Conservation (phyloP, 2,329 filamentous ascomycete species). For the Aspergillus tamarii region DNA sequence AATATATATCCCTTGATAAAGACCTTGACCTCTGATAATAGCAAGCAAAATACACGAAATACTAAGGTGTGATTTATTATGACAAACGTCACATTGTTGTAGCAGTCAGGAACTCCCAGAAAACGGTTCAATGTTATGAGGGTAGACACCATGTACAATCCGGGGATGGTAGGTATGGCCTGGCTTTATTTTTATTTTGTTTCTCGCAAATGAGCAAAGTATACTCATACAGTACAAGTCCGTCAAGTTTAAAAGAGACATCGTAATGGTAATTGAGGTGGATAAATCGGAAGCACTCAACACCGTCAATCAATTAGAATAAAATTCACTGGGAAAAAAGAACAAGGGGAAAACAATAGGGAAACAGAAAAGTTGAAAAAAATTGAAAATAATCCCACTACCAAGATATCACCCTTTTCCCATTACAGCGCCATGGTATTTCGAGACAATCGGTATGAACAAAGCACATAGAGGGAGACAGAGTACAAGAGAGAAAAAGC, state of each 20-base stretch:
- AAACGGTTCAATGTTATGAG: too few species aligned
- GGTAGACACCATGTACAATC: neutral
- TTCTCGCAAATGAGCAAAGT: neutral
- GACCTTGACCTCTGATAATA: neutral
- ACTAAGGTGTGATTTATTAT: too few species aligned
- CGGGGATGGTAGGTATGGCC: neutral
- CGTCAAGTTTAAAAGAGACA: constrained; percentile 1
- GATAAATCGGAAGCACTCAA: constrained; percentile 13
- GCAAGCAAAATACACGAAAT: neutral
- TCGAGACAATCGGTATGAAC: constrained; percentile 30
- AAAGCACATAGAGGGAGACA: constrained; percentile 17
- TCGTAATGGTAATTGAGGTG: neutral
- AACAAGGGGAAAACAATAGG: constrained; percentile 8
- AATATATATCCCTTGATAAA: neutral
- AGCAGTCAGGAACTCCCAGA: neutral
- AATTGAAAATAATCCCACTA: constrained; percentile 47
- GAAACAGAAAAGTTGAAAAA: constrained; percentile 14
- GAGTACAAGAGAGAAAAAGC: constrained; percentile 22
- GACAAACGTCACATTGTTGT: neutral
- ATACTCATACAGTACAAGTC: constrained; percentile 6
- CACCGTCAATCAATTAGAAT: constrained; percentile 17
- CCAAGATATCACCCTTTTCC: constrained; percentile 40
- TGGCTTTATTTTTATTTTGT: neutral
- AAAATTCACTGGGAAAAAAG: constrained; percentile 8
- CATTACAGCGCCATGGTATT: constrained; percentile 45